phyloP scores from a whole-genome alignment of 2,329 filamentous ascomycete species.

The Colletotrichum plurivorum region DNA sequence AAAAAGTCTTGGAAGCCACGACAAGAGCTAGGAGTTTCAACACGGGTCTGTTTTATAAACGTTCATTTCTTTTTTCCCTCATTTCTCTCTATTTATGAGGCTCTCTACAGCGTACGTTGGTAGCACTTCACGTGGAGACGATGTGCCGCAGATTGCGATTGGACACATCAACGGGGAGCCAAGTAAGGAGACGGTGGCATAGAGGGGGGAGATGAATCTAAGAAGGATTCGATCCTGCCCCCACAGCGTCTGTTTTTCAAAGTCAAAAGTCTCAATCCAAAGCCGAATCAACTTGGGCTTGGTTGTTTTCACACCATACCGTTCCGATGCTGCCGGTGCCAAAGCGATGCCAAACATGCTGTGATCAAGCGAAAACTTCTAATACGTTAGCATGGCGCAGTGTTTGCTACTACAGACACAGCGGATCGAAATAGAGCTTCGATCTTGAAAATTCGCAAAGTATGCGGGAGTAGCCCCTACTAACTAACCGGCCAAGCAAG shows the following conservation, averaged over 20 bases:
- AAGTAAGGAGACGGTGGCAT: background rate
- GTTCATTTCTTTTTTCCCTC: conserved; percentile 10
- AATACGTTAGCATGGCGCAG: no score
- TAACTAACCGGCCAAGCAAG: background rate
- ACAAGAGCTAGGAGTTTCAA: conserved; percentile 39
- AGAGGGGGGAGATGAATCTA: background rate
- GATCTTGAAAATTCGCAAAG: background rate
- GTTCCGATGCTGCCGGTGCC: no score
- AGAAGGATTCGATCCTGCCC: background rate
- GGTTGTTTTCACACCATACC: conserved; percentile 6
- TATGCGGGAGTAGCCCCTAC: background rate
- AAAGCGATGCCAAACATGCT: no score
- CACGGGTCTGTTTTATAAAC: conserved; percentile 34
- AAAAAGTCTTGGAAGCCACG: conserved; percentile 30
- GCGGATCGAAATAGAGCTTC: background rate
- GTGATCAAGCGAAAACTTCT: no score
- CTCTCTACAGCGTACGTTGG: background rate
- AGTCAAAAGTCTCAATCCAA: conserved; percentile 15
- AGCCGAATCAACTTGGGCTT: conserved; percentile 34
- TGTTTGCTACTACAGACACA: background rate
- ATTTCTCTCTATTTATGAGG: background rate
- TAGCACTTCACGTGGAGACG: conserved; percentile 17
- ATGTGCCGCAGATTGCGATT: conserved; percentile 13
- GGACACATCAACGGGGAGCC: no score
- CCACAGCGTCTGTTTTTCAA: background rate